Percentiles rank a stretch among this genome's conserved stretches.
phyloP scores from a whole-genome alignment of 2,329 filamentous ascomycete species.

The Emericellopsis atlantica region DNA sequence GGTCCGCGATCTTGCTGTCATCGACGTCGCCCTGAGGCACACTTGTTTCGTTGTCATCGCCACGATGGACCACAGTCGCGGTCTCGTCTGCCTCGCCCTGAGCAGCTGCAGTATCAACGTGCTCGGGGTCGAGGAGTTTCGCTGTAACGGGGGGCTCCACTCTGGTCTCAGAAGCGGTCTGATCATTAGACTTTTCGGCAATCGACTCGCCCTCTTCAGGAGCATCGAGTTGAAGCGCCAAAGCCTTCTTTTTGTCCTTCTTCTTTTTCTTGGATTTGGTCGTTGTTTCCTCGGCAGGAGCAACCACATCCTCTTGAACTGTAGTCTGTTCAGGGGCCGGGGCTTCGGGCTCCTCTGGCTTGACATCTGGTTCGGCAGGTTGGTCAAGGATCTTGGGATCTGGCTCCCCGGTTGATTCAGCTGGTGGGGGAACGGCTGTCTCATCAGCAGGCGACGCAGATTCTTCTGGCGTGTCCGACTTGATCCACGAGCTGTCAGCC shows the following conservation, averaged over 20 bases:
- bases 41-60: neutral
- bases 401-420: neutral
- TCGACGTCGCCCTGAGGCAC: constrained; percentile 1
- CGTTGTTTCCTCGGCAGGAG: neutral
- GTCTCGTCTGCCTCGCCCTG: no score
- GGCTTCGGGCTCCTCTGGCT: neutral
- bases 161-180: neutral
- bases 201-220: neutral
- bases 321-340: neutral
- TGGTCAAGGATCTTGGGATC: neutral
- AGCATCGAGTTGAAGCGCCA: constrained; percentile 3
- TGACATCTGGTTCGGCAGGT: neutral
- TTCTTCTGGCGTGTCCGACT: neutral
- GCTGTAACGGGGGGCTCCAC: neutral
- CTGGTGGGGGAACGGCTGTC: neutral
- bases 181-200: neutral
- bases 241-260: constrained; percentile 6
- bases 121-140: no score
- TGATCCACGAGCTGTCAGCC: constrained; percentile 1
- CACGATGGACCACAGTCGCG: no score
- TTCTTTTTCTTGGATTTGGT: constrained; percentile 3
- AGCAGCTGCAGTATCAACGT: no score
- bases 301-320: neutral
- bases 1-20: neutral
- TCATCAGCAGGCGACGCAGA: neutral